phyloP scores from a whole-genome alignment of 2,329 filamentous ascomycete genomes.

The Aspergillus sergii region DNA sequence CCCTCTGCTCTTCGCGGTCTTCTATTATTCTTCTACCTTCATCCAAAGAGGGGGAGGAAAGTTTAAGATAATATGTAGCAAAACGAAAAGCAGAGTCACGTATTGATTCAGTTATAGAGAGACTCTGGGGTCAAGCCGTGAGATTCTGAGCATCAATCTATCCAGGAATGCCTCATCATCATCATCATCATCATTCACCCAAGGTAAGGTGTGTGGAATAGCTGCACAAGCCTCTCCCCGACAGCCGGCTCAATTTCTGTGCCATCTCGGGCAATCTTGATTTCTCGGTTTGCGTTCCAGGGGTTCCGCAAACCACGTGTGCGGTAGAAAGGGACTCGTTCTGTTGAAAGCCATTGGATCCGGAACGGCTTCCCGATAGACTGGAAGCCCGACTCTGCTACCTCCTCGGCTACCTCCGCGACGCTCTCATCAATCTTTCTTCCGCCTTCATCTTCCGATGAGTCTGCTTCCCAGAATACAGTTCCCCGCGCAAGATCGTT shows the following conservation, averaged over 20 bases:
- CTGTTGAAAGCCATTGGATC: constrained; percentile 86
- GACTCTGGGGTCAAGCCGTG: background rate
- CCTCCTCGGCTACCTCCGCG: constrained; percentile 52
- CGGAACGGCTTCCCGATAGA: constrained; percentile 90
- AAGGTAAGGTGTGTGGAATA: constrained; percentile 65
- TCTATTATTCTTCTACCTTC: background rate
- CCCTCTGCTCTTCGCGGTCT: too few relatives aligned
- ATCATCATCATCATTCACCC: background rate
- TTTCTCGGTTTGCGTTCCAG: constrained; percentile 92
- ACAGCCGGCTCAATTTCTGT: constrained; percentile 87
- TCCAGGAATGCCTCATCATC: background rate
- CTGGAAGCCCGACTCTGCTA: constrained; percentile 53
- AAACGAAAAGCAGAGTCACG: background rate
- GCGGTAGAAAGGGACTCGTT: constrained; percentile 81
- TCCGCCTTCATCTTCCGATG: constrained; percentile 50
- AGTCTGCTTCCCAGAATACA: constrained; percentile 92
- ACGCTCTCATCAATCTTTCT: constrained; percentile 45
- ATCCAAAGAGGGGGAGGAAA: background rate
- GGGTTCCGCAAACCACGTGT: constrained; percentile 86
- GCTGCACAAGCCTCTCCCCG: constrained; percentile 72
- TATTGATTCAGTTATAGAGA: background rate
- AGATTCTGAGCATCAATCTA: background rate
- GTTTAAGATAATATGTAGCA: background rate
- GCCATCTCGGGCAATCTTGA: constrained; percentile 93
- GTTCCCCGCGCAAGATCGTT: constrained; percentile 92